phyloP scores from a whole-genome alignment of 192 early-diverging fungal genomes.

The Podila verticillata region DNA sequence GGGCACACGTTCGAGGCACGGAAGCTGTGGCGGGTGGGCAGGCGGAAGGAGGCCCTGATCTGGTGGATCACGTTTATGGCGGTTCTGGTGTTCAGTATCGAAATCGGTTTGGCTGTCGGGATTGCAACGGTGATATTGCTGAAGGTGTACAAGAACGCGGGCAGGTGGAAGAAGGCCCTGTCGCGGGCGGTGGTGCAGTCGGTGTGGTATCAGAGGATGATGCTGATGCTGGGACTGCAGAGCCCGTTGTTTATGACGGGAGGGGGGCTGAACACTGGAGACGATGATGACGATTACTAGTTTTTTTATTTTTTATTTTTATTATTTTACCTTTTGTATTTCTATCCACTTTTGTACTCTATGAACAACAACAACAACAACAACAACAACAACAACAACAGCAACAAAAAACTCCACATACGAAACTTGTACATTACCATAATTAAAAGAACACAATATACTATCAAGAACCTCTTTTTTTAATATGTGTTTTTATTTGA shows the following conservation, averaged over 20 bases:
- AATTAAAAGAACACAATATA: too few species aligned
- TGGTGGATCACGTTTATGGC: conserved; percentile 47
- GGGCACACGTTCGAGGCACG: conserved; percentile 30
- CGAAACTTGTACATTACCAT: too few species aligned
- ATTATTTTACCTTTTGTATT: not conserved
- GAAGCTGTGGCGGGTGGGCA: conserved; percentile 35
- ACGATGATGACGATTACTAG: conserved; percentile 46
- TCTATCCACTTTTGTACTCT: not conserved
- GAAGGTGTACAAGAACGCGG: conserved; percentile 39
- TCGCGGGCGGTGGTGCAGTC: conserved; percentile 23
- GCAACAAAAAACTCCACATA: too few species aligned
- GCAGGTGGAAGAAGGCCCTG: conserved; percentile 11
- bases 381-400: too few species aligned
- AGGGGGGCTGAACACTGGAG: conserved; percentile 29
- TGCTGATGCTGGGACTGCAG: conserved; percentile 41
- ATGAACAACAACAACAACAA: not conserved
- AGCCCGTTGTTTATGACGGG: conserved; percentile 43
- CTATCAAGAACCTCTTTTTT: too few species aligned
- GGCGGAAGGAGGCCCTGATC: conserved; percentile 35
- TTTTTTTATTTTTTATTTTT: conserved; percentile 9
- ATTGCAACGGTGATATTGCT: conserved; percentile 20
- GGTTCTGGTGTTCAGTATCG: conserved; percentile 44
- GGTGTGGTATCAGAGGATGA: conserved; percentile 28
- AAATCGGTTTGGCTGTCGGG: conserved; percentile 38
- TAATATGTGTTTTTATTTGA: too few species aligned